Evolutionary conservation across 2,329 filamentous ascomycete species (phyloP), one percentile per base, ranked within the genome.

Genomic region (Phyllosticta paracitricarpa): DNA sequence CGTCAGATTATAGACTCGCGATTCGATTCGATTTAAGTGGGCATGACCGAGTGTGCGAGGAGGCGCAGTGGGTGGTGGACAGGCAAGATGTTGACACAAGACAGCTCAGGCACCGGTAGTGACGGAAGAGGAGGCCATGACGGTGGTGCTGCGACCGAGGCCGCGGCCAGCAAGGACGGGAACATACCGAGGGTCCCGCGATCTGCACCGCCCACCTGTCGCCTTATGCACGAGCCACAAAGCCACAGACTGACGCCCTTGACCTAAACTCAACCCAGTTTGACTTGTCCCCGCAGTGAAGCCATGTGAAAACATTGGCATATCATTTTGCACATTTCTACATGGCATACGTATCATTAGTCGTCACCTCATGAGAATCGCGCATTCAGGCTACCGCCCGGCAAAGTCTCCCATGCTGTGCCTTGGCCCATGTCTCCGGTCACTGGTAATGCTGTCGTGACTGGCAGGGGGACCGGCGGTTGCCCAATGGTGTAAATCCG

Each of bases 331-430:
- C 33, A 17, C 14, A 14, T 40, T 40, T 40, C 14, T 17, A 40
- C 33, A 40, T 40, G 10, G 8, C 33, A 14, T 12, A 33, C 6
- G 10, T 4, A 40, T 40, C 33, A 40, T 14, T 14, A 40, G 2
- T 40, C 33, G 33, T 40, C 33, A 40, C 12, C 9, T 40, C 33
- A 64, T 22, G 57, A 57, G 54, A 66, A 66, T 26, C 64, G 33
- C 26, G 62, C 60, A 48, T 66, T 66, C 59, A 65, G 51, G 30
- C 61, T 64, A 8, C 64, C 64, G 33, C 64, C 63, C 10, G 64
- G 64, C 22, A 65, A 56, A 9, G 64, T 66, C 25, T 66, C 64
- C 62, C 63, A 66, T 4, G 63, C 64, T 5, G 57, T 61, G 1
- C 51, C 57, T 17, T 59, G 35, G 6, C 61, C 63, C 53, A 62